Evolutionary conservation across 305 asterid genomes (phyloP), one percentile per base, ranked within the genome.

Genomic region (Fraxinus dipetala): DNA sequence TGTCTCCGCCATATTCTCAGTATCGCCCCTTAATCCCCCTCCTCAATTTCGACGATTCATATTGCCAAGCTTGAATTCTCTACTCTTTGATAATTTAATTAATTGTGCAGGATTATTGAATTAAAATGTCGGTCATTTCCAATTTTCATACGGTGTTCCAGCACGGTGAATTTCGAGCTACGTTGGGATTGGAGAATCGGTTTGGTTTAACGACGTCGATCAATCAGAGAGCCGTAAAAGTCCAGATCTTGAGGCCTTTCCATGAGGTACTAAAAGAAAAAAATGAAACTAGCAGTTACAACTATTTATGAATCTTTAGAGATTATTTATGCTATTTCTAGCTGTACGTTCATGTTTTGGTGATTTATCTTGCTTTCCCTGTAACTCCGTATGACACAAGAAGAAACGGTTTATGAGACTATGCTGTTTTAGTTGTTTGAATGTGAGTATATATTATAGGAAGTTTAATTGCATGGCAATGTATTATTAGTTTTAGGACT

Each of bases 41-140:
- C 85, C 18, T 7, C 48, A 63, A 76, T 11, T 79, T 59, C 82
- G 40, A 35, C n/a, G 7, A 26, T 26, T 28, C 32, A 4, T 28
- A 65, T 65, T 24, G 14, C 73, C 72, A 22, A 76, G 70, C 48
- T 28, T 28, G 72, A 75, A 54, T 63, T 80, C 28, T 77, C 63
- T 4, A 78, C 36, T 26, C 65, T 28, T 48, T 26, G 73, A 30
- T 13, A 30, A 69, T 69, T 30, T 6, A 69, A 4, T 30, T 28
- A 14, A 5, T 81, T 61, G 61, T 70, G 69, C 51, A 76, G 78
- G 76, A 73, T 45, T 79, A 18, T 26, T 76, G 32, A 84, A 48
- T 83, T 79, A 40, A 35, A 85, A 87, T 90, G 93, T 78, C 91
- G 83, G 86, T 88, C 83, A 43, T 85, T 43, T 82, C 90, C 45